Evolutionary conservation across 768 basidiomycete species (phyloP).

Genomic region (Fibroporia radiculosa): DNA sequence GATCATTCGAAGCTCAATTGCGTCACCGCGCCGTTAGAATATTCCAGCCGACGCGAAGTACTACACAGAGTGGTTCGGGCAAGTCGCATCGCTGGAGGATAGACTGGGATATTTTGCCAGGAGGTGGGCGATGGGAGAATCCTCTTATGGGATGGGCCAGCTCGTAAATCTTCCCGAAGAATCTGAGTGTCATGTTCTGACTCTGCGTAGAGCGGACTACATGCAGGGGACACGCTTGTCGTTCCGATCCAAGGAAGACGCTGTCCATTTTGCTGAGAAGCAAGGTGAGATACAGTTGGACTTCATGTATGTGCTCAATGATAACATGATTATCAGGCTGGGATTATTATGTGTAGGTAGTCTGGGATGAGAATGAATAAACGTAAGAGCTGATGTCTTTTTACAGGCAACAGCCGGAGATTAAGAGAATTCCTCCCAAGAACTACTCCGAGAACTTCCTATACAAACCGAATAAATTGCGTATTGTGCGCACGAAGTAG

Average conservation of each 20-base stretch:
- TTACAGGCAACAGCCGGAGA: conserved; percentile 44
- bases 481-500: conserved; percentile 90
- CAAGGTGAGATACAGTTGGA: conserved; percentile 52
- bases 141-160: conserved; percentile 96
- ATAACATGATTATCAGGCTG: conserved; percentile 51
- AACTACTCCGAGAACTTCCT: conserved; percentile 88
- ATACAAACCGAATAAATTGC: conserved; percentile 71
- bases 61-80: conserved; percentile 88
- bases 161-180: conserved; percentile 52
- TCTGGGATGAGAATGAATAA: neutral
- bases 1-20: conserved; percentile 53
- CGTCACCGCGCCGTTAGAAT: conserved; percentile 85
- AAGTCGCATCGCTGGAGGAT: conserved; percentile 88
- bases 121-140: conserved; percentile 95
- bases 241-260: conserved; percentile 85
- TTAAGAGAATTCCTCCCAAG: conserved; percentile 74
- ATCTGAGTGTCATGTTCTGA: neutral
- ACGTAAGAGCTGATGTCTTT: conserved; percentile 9
- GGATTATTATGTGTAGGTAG: conserved; percentile 82
- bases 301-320: neutral
- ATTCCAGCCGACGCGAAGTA: conserved; percentile 87
- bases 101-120: conserved; percentile 88
- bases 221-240: conserved; percentile 84
- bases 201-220: conserved; percentile 70
- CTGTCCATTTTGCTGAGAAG: conserved; percentile 93